These are phyloP conservation scores for Xerocomus amazonicus DNA, from an alignment of 1,284 basidiomycete genomes.

Conservation along the genomic window DNA sequence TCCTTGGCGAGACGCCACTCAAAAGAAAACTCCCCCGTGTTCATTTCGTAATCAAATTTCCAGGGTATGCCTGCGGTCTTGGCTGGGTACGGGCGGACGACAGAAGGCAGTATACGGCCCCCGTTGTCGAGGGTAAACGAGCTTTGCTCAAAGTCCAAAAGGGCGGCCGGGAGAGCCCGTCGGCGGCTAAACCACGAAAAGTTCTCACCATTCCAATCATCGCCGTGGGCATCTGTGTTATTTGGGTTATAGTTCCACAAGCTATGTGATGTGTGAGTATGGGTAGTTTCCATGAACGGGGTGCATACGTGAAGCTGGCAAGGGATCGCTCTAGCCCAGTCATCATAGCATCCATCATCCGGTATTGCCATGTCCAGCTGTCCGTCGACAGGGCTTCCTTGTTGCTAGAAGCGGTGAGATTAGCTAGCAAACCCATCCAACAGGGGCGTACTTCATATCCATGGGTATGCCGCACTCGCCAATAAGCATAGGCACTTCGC, in stretches of 20 bases:
- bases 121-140: slow-evolving; percentile 74
- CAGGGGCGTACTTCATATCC: slow-evolving; percentile 79
- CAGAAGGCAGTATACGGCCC: slow-evolving; percentile 68
- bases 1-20: slow-evolving; percentile 51
- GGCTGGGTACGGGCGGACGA: slow-evolving; percentile 79
- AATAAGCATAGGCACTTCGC: slow-evolving; percentile 78
- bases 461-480: slow-evolving; percentile 93
- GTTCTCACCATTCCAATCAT: slow-evolving; percentile 95
- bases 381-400: slow-evolving; percentile 69
- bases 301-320: slow-evolving; percentile 76
- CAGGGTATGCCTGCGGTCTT: slow-evolving; percentile 74
- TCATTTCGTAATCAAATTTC: slow-evolving; percentile 68
- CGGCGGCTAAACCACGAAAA: slow-evolving; percentile 86
- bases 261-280: slow-evolving; percentile 38
- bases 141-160: slow-evolving; percentile 53
- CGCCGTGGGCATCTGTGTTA: slow-evolving; percentile 78
- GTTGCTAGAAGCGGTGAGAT: slow-evolving; percentile 42
- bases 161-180: slow-evolving; percentile 50
- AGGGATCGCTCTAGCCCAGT: slow-evolving; percentile 71
- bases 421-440: neutral
- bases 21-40: slow-evolving; percentile 57
- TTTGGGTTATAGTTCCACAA: slow-evolving; percentile 95
- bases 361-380: slow-evolving; percentile 76
- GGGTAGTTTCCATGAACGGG: neutral
- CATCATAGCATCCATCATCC: slow-evolving; percentile 89